Conservation (phyloP, 2,329 filamentous ascomycete species). For the Hymenotorrendiella dingleyae region DNA sequence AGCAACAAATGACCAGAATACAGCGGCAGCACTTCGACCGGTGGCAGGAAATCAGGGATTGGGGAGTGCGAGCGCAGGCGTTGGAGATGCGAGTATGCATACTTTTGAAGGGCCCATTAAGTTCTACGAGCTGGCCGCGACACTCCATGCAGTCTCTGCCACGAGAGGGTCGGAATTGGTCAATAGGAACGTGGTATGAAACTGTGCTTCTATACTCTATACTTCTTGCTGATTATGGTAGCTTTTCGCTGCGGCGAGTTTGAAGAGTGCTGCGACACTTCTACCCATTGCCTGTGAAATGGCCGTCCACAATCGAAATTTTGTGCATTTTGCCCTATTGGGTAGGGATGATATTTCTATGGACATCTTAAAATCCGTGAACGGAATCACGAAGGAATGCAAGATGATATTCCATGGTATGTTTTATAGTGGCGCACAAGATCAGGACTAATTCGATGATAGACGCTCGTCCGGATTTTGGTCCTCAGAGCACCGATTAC, state of each 20-base stretch:
- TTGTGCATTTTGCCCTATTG: slow-evolving; percentile 78
- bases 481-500: slow-evolving; percentile 60
- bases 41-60: slow-evolving; percentile 20
- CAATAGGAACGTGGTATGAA: slow-evolving; percentile 64
- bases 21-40: slow-evolving; percentile 6
- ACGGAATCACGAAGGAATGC: slow-evolving; percentile 70
- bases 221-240: slow-evolving; percentile 13
- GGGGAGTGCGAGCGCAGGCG: too few species aligned
- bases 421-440: too few species aligned
- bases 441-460: too few species aligned
- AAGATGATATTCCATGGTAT: slow-evolving; percentile 53
- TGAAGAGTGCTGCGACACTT: slow-evolving; percentile 66
- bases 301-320: slow-evolving; percentile 60
- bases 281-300: slow-evolving; percentile 85
- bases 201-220: background rate
- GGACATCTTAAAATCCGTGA: slow-evolving; percentile 65
- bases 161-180: slow-evolving; percentile 44
- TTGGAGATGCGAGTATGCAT: slow-evolving; percentile 33
- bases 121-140: slow-evolving; percentile 58
- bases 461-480: slow-evolving; percentile 74
- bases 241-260: slow-evolving; percentile 70
- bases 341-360: slow-evolving; percentile 66
- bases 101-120: slow-evolving; percentile 65
- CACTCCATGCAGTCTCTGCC: slow-evolving; percentile 53
- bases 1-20: slow-evolving; percentile 1